Conservation (phyloP, 257 asterid genomes). For the Coffea eugenioides region DNA sequence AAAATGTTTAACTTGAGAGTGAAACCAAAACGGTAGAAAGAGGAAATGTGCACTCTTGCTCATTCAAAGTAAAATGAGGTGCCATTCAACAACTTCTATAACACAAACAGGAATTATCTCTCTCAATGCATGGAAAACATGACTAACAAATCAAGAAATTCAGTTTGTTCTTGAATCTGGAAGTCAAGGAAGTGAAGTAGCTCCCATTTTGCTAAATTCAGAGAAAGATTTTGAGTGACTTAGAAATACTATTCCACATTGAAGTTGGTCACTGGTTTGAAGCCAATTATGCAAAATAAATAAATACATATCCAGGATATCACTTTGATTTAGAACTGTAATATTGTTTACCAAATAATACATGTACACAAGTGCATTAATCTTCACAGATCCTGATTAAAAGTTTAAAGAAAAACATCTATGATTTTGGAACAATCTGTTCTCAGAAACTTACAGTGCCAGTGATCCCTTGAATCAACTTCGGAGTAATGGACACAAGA, state of each 20-base stretch:
- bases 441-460: constrained; percentile 48
- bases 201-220: background rate
- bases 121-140: too few species aligned
- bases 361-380: background rate
- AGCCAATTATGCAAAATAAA: background rate
- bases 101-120: background rate
- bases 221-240: background rate
- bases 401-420: background rate
- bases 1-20: background rate
- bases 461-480: constrained; percentile 80
- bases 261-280: background rate
- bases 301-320: background rate
- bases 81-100: background rate
- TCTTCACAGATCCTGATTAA: background rate
- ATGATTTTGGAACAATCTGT: constrained; percentile 1
- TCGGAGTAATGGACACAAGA: constrained; percentile 77
- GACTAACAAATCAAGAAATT: too few species aligned
- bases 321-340: background rate
- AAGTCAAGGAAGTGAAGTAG: background rate
- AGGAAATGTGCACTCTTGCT: background rate
- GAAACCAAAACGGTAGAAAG: constrained; percentile 3
- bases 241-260: background rate
- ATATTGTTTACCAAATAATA: background rate
- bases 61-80: background rate
- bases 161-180: constrained; percentile 1